Evolutionary conservation across 2,329 filamentous ascomycete species (phyloP).

Genomic region (Pseudocercospora macadamiae): DNA sequence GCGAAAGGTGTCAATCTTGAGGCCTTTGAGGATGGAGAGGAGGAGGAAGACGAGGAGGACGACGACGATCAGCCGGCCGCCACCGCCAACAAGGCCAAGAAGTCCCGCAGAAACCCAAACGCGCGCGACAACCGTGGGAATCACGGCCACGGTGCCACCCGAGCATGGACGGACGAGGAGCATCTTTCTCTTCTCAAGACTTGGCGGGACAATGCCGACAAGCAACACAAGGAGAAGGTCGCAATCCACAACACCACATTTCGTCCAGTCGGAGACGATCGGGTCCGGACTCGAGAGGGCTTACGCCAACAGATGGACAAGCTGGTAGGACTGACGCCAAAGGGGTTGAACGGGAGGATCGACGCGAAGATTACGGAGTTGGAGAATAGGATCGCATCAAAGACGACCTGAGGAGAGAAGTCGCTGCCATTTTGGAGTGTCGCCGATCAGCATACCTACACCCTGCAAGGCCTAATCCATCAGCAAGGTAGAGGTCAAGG

Average conservation of each 20-base stretch:
- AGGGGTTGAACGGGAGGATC: conserved; percentile 5
- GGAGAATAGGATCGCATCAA: neutral
- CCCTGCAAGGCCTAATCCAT: no score
- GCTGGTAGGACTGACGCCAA: neutral
- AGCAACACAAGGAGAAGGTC: neutral
- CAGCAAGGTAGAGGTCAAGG: no score
- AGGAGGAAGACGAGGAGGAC: neutral
- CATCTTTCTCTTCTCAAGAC: conserved; percentile 3
- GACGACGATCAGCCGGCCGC: neutral
- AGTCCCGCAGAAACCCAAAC: neutral
- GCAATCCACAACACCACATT: neutral
- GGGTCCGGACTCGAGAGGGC: conserved; percentile 1
- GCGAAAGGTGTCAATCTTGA: conserved; percentile 2
- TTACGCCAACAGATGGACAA: conserved; percentile 4
- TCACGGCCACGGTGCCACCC: neutral
- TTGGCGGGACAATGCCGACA: neutral
- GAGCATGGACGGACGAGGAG: neutral
- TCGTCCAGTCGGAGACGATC: neutral
- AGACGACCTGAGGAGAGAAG: no score
- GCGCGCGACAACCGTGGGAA: neutral
- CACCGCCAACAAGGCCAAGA: neutral
- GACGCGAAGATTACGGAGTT: conserved; percentile 6
- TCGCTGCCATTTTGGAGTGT: no score
- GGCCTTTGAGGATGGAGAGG: conserved; percentile 2
- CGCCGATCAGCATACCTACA: no score